Percentiles rank a stretch among this genome's conserved stretches.
These are phyloP conservation scores for Zasmidium citrigriseum DNA, from an alignment of 2,329 filamentous ascomycete species.

Conservation along the genomic window DNA sequence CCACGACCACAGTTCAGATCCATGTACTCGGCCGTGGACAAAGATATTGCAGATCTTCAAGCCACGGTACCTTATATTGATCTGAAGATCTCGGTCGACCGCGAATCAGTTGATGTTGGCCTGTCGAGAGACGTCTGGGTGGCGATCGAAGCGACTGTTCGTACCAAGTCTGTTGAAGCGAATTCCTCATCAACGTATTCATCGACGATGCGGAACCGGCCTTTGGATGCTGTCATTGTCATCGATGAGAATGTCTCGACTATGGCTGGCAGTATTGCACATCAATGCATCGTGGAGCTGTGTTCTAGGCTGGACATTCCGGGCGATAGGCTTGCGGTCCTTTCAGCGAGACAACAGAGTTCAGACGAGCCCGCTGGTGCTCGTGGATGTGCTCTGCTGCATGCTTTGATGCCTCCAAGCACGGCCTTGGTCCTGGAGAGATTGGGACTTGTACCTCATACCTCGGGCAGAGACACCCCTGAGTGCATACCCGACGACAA, in stretches of 20 bases:
- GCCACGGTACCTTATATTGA: slow-evolving; percentile 28
- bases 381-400: slow-evolving; percentile 16
- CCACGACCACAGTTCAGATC: slow-evolving; percentile 17
- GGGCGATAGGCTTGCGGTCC: slow-evolving; percentile 15
- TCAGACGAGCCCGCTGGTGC: background rate
- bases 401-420: slow-evolving; percentile 15
- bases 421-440: slow-evolving; percentile 17
- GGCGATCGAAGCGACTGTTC: slow-evolving; percentile 29
- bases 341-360: slow-evolving; percentile 11
- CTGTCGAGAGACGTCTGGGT: slow-evolving; percentile 31
- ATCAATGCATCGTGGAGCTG: slow-evolving; percentile 20
- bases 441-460: slow-evolving; percentile 18
- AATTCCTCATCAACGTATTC: background rate
- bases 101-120: slow-evolving; percentile 27
- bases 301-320: slow-evolving; percentile 15
- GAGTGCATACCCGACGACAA: background rate
- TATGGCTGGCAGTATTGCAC: background rate
- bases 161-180: slow-evolving; percentile 18
- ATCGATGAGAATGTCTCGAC: background rate
- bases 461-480: slow-evolving; percentile 2
- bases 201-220: background rate
- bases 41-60: background rate
- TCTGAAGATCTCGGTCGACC: slow-evolving; percentile 25
- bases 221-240: slow-evolving; percentile 19
- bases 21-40: background rate